Evolutionary conservation across 805 yeast genomes (phyloP), one percentile per base, ranked within the genome.

Genomic region (Barnettozyma vustinii): DNA sequence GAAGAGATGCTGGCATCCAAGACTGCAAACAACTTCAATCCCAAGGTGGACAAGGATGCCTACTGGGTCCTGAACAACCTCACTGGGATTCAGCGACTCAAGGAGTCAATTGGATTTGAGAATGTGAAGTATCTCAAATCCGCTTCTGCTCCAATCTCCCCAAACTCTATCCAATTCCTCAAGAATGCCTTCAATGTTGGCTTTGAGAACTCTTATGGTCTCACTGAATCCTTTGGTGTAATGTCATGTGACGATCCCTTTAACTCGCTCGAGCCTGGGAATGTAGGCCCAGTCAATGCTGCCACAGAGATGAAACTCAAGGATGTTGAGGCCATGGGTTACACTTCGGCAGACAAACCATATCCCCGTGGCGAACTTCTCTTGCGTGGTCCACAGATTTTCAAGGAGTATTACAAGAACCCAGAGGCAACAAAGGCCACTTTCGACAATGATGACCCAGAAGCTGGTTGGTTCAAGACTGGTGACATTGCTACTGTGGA

Each of bases 211-310:
- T 83, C 83, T 15, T 79, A 79, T 62, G 87, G 87, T 4, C 66
- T 79, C 52, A 81, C 87, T 6, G 89, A 83, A 62, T 71, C 83
- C 15, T 76, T 81, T 57, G 86, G 84, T 2, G 84, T 83, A 4
- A 59, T 75, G 46, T 64, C 71, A 20, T 54, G 71, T 10, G 62
- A 74, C 10, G 63, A 61, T 42, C 65, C 67, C 7, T 68, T 55
- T 49, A 80, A 74, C 40, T 18, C 27, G 12, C 16, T 19, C 53
- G 66, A 27, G 57, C 64, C 35, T 47, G 74, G 75, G 37, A 68
- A 75, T 33, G 66, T 71, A 51, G 81, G 79, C 6, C 66, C 81
- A 2, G 68, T 78, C n/a, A 74, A 79, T 20, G 67, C 79, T 9
- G 71, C 76, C 23, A 58, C 72, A 16, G 85, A 81, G 57, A 71